Percentiles rank a stretch among this genome's conserved stretches.
Conservation (phyloP, 768 basidiomycete genomes). For the Auriscalpium microsporum region DNA sequence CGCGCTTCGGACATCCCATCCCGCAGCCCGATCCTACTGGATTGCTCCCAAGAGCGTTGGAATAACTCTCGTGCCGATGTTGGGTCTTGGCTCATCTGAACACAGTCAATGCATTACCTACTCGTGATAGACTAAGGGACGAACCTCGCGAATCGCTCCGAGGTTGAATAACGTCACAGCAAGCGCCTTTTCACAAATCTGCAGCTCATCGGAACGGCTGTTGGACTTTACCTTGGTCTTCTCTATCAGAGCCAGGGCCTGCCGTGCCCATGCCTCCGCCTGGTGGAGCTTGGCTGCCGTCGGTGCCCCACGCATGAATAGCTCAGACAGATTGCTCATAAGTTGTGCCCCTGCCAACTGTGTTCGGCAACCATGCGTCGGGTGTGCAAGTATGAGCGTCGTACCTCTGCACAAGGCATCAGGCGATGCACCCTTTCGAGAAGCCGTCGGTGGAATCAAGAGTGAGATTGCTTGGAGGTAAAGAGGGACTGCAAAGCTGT, state of each 20-base stretch:
- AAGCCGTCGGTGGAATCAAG: constrained; percentile 36
- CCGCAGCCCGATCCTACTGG: constrained; percentile 6
- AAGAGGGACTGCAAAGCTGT: constrained; percentile 54
- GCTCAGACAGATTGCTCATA: constrained; percentile 40
- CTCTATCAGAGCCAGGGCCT: constrained; percentile 32
- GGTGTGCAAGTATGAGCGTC: constrained; percentile 1
- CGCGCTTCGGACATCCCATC: constrained; percentile 10
- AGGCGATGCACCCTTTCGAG: constrained; percentile 18
- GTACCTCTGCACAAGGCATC: constrained; percentile 57
- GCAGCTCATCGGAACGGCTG: not conserved
- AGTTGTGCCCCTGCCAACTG: constrained; percentile 31
- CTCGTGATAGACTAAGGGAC: not conserved
- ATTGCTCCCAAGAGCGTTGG: constrained; percentile 10
- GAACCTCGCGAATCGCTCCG: constrained; percentile 13
- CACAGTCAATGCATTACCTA: not conserved
- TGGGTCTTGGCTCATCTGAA: constrained; percentile 8
- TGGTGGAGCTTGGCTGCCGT: constrained; percentile 29
- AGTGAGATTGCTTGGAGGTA: constrained; percentile 60
- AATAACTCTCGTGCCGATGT: constrained; percentile 7
- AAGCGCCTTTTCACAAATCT: constrained; percentile 8
- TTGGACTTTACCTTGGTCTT: constrained; percentile 13
- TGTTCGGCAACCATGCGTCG: not conserved
- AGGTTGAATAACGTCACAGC: constrained; percentile 14
- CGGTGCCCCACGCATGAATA: constrained; percentile 30
- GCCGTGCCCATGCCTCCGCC: constrained; percentile 57